Evolutionary conservation across 148 eudicot genomes (phyloP), one percentile per base, ranked within the genome.

Genomic region (Silene latifolia): DNA sequence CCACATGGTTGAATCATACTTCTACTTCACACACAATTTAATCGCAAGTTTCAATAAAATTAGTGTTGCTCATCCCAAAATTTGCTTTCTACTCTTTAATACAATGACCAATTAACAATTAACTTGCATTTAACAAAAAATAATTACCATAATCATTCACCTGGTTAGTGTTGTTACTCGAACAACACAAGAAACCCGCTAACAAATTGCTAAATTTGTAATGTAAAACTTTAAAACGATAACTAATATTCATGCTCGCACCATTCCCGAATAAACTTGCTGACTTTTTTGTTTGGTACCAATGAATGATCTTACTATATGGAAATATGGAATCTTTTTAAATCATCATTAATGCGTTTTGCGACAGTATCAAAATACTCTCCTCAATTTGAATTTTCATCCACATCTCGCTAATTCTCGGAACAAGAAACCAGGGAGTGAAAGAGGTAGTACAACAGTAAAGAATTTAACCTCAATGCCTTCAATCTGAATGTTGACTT

Each of bases 401-500:
- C 44, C 44, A 5, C 56, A 51, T 12, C 14, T 51, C 17, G 4
- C 56, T 13, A 51, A 15, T 51, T 15, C 25, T 59, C 2, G 18
- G 61, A 20, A 27, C 27, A 64, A 14, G 61, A 25, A 67, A 25
- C 0, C 7, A 17, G 10, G 64, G 69, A 47, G 18, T 7, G 39
- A 56, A 39, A 6, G 35, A 32, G 29, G 39, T 35, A 35, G 8
- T 20, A 20, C 19, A 64, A 72, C 0, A 48, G 75, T 27, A 42
- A 20, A 57, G 59, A 46, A 61, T 73, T 71, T 63, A 44, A 93
- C 98, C 98, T 94, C 97, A 82, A 94, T 90, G 83, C 98, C 98
- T 77, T 94, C 97, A 51, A 94, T 94, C 80, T 94, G 97, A 48
- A 94, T 92, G 76, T 91, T 94, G 44, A 91, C 97, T 81, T 89